Base-by-base conservation (phyloP, 2,329 filamentous ascomycete genomes). In the Aspergillus unguis region DNA sequence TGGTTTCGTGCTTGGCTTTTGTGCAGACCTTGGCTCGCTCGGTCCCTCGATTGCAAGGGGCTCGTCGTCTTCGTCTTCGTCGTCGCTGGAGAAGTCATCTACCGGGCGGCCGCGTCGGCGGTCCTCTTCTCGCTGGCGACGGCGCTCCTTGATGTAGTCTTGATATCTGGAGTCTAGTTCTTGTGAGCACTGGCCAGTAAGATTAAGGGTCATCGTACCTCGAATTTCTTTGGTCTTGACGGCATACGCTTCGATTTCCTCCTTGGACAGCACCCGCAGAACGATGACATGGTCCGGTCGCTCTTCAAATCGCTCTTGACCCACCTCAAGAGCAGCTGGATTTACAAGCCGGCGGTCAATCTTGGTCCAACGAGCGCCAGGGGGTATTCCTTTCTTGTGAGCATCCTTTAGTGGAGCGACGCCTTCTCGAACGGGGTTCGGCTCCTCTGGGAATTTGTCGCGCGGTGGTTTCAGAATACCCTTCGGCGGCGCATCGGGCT, bases 211-310 rank as follows among this genome's bases (percentile, higher is more conserved):
- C 8, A 11, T 70, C 80, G 65, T 77, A 90, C 87, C 88, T 83
- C 91, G 82, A 56, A 96, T 83, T 65, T 90, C 84, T 59, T 86
- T 84, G 7, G 92, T 96, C 44, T 86, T 87, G 57, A 85, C 82
- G 9, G 91, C 90, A 66, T 95, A 91, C 32, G 84, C 85, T 71
- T 95, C 87, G 51, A 97, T 95, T 65, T 97, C 91, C 61, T 95
- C 89, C 71, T 88, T 89, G 44, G 84, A 88, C 67, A 97, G 71
- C 6, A 96, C 92, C 51, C 92, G 81, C 51, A 97, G 78, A 2
- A 96, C 91, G 69, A 96, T 96, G 54, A 97, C 91, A 70, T 91
- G 95, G 65, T 96, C 91, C 54, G 91, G 83, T n/a, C 91, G 83
- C 62, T 95, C 88, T 71, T 97, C 92, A 61, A 88, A 97, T 29